Evolutionary conservation across 192 early-diverging fungal species (phyloP), one percentile per base, ranked within the genome.

Genomic region (Coemansia reversa): DNA sequence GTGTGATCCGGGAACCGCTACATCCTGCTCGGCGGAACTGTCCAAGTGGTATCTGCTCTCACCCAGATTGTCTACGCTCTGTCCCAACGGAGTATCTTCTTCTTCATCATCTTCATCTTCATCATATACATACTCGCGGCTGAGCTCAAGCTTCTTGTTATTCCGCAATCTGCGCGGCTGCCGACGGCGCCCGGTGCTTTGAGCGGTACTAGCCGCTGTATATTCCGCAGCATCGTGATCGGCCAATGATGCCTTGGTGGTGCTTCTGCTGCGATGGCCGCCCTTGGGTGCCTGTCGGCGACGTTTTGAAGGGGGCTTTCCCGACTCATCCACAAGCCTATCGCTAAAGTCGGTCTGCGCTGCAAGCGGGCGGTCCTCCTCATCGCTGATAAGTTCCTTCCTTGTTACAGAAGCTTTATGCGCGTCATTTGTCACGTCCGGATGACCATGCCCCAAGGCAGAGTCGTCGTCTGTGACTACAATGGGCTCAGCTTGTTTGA

Each of bases 61-160:
- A 23, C 51, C 57, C 47, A 65, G 50, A 9, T 30, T 32, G 7
- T 53, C 69, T 18, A 70, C 49, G 63, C 62, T 72, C 51, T 67
- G 71, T 57, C 70, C 76, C 23, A 79, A 60, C 8, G 65, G 64
- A 19, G 51, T 53, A 16, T 70, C 62, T 11, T 70, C 65, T 9
- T 67, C 64, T 4, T 70, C 62, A 0, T 74, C 70, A 18, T 77
- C 69, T 2, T 66, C 74, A 18, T 79, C 76, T 25, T 76, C 74
- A 25, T 70, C 70, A 51, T 63, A 80, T 33, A 80, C 65, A 57
- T 66, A 80, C 58, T 74, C 72, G 60, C 65, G 67, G 22, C 71
- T 74, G 12, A 74, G 65, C 53, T 80, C 77, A 14, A 67, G 49
- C 62, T 80, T 80, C 39, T 70, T 80, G 18, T 52, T 5, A 18